A percentile compares a stretch with the other conserved stretches of the same genome.
Conservation (phyloP, 2,329 filamentous ascomycete genomes). For the Claviceps capensis region DNA sequence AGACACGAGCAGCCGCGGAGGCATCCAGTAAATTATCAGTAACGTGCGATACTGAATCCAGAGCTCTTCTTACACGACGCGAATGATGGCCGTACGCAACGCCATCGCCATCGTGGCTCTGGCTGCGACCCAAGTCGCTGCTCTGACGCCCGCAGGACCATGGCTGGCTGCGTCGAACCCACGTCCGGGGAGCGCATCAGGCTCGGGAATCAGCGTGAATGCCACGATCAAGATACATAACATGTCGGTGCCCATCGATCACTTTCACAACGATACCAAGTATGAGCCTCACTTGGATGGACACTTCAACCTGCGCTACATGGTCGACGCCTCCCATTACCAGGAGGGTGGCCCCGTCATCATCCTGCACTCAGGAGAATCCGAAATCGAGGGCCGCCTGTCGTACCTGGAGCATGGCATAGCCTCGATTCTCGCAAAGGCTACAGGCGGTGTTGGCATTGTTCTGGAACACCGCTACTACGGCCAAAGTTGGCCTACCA, state of each 20-base stretch:
- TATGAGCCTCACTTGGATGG: constrained; percentile 65
- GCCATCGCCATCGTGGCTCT: background rate
- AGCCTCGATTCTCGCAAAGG: constrained; percentile 53
- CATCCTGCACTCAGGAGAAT: constrained; percentile 61
- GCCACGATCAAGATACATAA: constrained; percentile 14
- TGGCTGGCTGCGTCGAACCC: background rate
- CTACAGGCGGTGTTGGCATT: constrained; percentile 62
- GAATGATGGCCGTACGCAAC: background rate
- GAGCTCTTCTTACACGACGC: no score
- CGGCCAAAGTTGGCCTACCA: constrained; percentile 56
- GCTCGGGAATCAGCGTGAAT: background rate
- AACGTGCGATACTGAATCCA: background rate
- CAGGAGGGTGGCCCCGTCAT: constrained; percentile 68
- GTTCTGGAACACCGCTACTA: constrained; percentile 85
- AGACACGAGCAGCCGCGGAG: no score
- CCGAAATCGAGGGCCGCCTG: constrained; percentile 45
- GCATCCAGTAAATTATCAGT: no score
- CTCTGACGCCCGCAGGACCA: background rate
- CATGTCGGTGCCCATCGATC: constrained; percentile 49
- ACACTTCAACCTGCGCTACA: constrained; percentile 62
- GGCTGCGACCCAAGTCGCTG: background rate
- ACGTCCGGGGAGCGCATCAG: background rate
- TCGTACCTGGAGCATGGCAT: constrained; percentile 68
- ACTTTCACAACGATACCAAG: constrained; percentile 66
- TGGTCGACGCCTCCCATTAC: constrained; percentile 69